Conservation (phyloP, 495 filamentous ascomycete genomes). For the Penicillium tannophilum region DNA sequence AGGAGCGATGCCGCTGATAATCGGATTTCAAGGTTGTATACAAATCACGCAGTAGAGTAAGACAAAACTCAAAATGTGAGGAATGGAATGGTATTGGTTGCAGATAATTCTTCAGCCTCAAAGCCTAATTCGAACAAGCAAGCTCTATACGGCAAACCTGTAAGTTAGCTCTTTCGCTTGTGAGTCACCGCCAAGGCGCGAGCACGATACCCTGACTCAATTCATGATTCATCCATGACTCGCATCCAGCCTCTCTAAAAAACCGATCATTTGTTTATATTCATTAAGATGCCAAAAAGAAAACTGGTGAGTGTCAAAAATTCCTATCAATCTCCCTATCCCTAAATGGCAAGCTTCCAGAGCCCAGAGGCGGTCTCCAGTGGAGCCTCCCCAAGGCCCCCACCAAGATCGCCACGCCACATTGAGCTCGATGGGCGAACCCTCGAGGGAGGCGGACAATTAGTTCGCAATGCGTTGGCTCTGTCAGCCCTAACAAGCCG, state of each 20-base stretch:
- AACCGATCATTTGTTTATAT: neutral
- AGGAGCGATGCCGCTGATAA: neutral
- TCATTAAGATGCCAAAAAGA: neutral
- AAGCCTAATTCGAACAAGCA: no score
- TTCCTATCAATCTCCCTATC: neutral
- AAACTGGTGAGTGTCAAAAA: neutral
- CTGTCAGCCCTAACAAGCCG: constrained; percentile 67
- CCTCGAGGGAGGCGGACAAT: constrained; percentile 84
- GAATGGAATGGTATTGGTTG: no score
- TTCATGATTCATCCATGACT: neutral
- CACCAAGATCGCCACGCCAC: constrained; percentile 14
- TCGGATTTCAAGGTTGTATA: neutral
- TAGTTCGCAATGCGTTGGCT: constrained; percentile 71
- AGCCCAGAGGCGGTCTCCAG: neutral
- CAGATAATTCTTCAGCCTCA: no score
- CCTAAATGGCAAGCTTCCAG: constrained; percentile 4
- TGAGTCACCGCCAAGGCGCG: constrained; percentile 11
- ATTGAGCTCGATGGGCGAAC: constrained; percentile 65
- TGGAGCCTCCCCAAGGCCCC: constrained; percentile 3
- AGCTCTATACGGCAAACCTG: no score
- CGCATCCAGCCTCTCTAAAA: neutral
- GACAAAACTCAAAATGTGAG: neutral
- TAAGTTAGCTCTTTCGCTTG: no score
- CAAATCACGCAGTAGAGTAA: neutral
- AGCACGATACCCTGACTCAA: constrained; percentile 2